A percentile compares a stretch with the other conserved stretches of the same genome.
These are phyloP conservation scores for Amanita jacksonii DNA, from an alignment of 768 basidiomycete species.

Conservation along the genomic window DNA sequence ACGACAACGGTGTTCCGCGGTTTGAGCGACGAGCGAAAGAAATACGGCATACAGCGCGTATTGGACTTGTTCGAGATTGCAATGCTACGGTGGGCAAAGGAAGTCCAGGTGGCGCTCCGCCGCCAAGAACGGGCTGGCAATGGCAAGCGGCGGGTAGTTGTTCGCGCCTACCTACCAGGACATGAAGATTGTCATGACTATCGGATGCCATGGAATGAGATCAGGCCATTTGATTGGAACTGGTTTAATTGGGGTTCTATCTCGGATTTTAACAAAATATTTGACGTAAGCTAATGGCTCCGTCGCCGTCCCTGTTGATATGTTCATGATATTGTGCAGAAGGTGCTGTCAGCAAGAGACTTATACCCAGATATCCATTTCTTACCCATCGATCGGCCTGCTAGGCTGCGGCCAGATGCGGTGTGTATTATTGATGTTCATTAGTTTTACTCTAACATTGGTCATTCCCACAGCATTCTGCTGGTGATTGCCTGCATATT, in stretches of 20 bases:
- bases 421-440: slow-evolving; percentile 26
- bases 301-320: neutral
- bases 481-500: slow-evolving; percentile 37
- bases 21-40: slow-evolving; percentile 16
- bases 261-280: slow-evolving; percentile 43
- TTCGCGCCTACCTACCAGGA: slow-evolving; percentile 54
- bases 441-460: neutral
- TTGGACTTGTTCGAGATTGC: slow-evolving; percentile 49
- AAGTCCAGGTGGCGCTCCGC: slow-evolving; percentile 37
- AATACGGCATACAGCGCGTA: slow-evolving; percentile 42
- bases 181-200: slow-evolving; percentile 55
- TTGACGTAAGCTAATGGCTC: slow-evolving; percentile 34
- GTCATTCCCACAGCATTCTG: slow-evolving; percentile 24
- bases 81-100: slow-evolving; percentile 43
- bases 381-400: slow-evolving; percentile 53
- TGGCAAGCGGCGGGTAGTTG: slow-evolving; percentile 36
- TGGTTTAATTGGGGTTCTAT: slow-evolving; percentile 66
- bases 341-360: slow-evolving; percentile 23
- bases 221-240: slow-evolving; percentile 32
- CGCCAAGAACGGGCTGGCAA: slow-evolving; percentile 20
- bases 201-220: slow-evolving; percentile 34
- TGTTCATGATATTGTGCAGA: slow-evolving; percentile 20
- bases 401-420: slow-evolving; percentile 52
- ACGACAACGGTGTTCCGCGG: slow-evolving; percentile 43
- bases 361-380: slow-evolving; percentile 49